These are phyloP conservation scores for Nosema muscidifuracis DNA, from an alignment of 371 early-diverging fungal genomes.

Conservation along the genomic window DNA sequence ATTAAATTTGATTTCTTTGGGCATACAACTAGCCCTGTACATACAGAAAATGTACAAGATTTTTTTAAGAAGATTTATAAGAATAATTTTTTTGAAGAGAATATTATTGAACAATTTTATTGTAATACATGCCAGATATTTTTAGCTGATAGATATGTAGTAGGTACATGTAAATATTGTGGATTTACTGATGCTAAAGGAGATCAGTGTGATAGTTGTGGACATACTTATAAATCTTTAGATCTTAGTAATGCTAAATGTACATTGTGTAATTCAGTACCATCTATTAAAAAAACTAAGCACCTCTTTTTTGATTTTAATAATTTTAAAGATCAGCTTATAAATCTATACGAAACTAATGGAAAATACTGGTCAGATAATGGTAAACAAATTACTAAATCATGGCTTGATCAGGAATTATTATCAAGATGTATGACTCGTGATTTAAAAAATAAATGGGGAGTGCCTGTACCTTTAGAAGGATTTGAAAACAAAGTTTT, in stretches of 20 bases:
- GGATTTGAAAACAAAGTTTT: slow-evolving; percentile 89
- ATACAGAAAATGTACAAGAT: slow-evolving; percentile 81
- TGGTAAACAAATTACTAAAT: slow-evolving; percentile 76
- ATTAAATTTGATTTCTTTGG: slow-evolving; percentile 93
- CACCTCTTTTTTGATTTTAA: slow-evolving; percentile 86
- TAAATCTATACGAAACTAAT: slow-evolving; percentile 69
- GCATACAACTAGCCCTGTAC: slow-evolving; percentile 78
- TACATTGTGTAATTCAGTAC: slow-evolving; percentile 72
- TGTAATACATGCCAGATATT: slow-evolving; percentile 85
- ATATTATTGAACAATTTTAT: slow-evolving; percentile 77
- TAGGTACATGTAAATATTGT: slow-evolving; percentile 86
- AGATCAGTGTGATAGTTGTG: slow-evolving; percentile 98
- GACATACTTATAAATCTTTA: slow-evolving; percentile 75
- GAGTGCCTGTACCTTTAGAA: slow-evolving; percentile 84
- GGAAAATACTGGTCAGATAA: slow-evolving; percentile 79
- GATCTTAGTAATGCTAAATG: slow-evolving; percentile 90
- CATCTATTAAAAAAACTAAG: slow-evolving; percentile 69
- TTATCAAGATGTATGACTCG: slow-evolving; percentile 92
- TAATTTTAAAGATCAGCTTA: slow-evolving; percentile 69
- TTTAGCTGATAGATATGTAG: slow-evolving; percentile 95
- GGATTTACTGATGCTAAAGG: slow-evolving; percentile 75
- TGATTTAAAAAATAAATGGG: slow-evolving; percentile 86
- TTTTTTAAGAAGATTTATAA: slow-evolving; percentile 74
- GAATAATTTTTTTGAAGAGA: slow-evolving; percentile 70
- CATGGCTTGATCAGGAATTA: slow-evolving; percentile 92